Percentiles rank a stretch among this genome's conserved stretches.
Conservation (phyloP, 1,284 basidiomycete species). For the Pterulicium gracile region DNA sequence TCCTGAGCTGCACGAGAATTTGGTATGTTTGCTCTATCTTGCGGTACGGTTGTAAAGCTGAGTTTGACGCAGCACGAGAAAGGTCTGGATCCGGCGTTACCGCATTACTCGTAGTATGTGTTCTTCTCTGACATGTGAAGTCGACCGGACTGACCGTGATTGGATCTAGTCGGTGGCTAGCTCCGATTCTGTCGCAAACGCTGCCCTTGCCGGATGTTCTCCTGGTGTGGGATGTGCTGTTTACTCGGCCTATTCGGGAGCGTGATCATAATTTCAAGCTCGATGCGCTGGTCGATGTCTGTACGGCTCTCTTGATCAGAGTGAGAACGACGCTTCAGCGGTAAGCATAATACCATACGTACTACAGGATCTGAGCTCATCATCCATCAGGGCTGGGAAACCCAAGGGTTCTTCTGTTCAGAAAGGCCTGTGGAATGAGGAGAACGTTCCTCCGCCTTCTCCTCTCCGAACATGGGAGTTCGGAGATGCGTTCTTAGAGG, state of each 20-base stretch:
- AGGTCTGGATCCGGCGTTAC: conserved; percentile 59
- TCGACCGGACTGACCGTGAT: conserved; percentile 7
- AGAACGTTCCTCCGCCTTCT: conserved; percentile 30
- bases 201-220: conserved; percentile 50
- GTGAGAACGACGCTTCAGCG: conserved; percentile 41
- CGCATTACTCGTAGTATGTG: conserved; percentile 73
- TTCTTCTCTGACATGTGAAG: conserved; percentile 3
- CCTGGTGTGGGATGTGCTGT: conserved; percentile 60
- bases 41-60: too few relatives aligned
- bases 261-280: conserved; percentile 49
- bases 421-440: conserved; percentile 46
- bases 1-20: conserved; percentile 42
- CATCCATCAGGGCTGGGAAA: conserved; percentile 39
- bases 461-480: conserved; percentile 42
- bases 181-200: conserved; percentile 63
- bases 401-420: conserved; percentile 21
- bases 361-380: conserved; percentile 3
- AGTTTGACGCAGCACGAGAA: too few relatives aligned
- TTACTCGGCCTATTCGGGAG: conserved; percentile 45
- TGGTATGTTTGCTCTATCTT: conserved; percentile 34
- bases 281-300: conserved; percentile 56
- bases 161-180: conserved; percentile 62
- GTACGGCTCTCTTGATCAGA: conserved; percentile 54
- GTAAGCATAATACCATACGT: conserved; percentile 36
- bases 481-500: conserved; percentile 55